Conservation (phyloP, 257 asterid species). For the Salvia rosmarinus region DNA sequence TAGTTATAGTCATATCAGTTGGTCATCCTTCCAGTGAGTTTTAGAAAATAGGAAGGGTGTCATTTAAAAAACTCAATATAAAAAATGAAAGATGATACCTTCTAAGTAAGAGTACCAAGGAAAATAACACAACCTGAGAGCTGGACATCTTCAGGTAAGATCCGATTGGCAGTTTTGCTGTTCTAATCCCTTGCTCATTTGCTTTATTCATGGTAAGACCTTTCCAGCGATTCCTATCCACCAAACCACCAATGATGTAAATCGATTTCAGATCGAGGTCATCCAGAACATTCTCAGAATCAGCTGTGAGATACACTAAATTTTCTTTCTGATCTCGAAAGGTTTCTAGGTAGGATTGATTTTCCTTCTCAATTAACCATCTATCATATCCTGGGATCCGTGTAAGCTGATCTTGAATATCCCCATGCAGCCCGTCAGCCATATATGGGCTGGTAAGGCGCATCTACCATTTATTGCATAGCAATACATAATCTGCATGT, state of each 20-base stretch:
- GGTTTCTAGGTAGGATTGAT: conserved; percentile 63
- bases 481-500: conserved; percentile 85
- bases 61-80: not conserved
- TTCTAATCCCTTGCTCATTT: conserved; percentile 81
- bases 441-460: conserved; percentile 76
- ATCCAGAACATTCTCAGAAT: conserved; percentile 71
- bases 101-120: not conserved
- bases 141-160: conserved; percentile 87
- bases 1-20: not conserved
- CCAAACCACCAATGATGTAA: conserved; percentile 94
- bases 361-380: conserved; percentile 87
- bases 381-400: conserved; percentile 84
- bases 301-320: conserved; percentile 93
- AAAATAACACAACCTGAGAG: conserved; percentile 69
- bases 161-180: conserved; percentile 95
- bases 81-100: not conserved
- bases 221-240: conserved; percentile 96
- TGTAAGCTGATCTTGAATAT: conserved; percentile 72
- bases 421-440: conserved; percentile 94
- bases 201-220: conserved; percentile 94
- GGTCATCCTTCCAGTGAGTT: not conserved
- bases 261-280: conserved; percentile 80
- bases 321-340: conserved; percentile 70
- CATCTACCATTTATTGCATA: conserved; percentile 85
- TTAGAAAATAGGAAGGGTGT: not conserved